A percentile compares a stretch with the other conserved stretches of the same genome.
These are phyloP conservation scores for Fusarium falciforme DNA, from an alignment of 2,329 filamentous ascomycete species.

Conservation along the genomic window DNA sequence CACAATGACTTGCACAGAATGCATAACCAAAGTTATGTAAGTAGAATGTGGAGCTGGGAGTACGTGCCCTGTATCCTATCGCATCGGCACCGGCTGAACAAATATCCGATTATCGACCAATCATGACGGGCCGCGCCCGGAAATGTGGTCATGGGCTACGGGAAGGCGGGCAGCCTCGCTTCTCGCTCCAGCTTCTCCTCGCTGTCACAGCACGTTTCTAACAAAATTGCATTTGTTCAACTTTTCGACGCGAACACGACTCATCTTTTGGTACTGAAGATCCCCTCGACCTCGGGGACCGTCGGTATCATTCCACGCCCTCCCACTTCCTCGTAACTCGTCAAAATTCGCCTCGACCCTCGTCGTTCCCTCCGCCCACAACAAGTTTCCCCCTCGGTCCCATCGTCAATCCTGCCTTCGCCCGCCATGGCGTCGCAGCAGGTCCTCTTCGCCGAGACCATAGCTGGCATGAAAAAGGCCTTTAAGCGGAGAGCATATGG, in stretches of 20 bases:
- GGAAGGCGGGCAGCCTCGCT: conserved; percentile 48
- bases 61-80: conserved; percentile 20
- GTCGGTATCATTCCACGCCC: background rate
- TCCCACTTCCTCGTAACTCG: background rate
- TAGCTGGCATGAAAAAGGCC: conserved; percentile 75
- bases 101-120: conserved; percentile 29
- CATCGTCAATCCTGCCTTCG: conserved; percentile 18
- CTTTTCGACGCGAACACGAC: conserved; percentile 20
- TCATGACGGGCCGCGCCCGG: conserved; percentile 34
- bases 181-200: conserved; percentile 43
- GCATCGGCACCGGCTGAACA: conserved; percentile 39
- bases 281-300: background rate
- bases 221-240: conserved; percentile 37
- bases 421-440: conserved; percentile 63
- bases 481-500: conserved; percentile 73
- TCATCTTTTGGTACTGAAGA: background rate
- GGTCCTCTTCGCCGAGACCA: conserved; percentile 73
- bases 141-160: conserved; percentile 47
- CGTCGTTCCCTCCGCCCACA: conserved; percentile 33
- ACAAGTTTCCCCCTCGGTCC: conserved; percentile 14
- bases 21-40: background rate
- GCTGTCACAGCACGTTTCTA: conserved; percentile 37
- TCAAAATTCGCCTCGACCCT: conserved; percentile 22
- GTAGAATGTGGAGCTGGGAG: background rate
- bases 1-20: background rate